phyloP scores from a whole-genome alignment of 176 grass and related monocot genomes.

The Musa beccarii region DNA sequence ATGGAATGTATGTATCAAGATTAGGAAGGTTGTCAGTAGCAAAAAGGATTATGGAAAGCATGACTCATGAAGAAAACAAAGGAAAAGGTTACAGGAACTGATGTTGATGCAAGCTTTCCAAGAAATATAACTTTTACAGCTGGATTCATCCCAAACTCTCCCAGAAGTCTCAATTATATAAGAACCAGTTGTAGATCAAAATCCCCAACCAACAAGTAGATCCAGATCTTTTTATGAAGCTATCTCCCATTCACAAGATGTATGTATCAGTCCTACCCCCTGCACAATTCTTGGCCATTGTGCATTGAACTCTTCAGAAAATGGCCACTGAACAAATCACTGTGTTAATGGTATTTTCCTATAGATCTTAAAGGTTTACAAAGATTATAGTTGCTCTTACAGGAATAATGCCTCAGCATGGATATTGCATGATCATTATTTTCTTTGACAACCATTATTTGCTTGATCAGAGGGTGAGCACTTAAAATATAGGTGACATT shows the following conservation, averaged over 20 bases:
- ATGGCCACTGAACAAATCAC: slow-evolving; percentile 30
- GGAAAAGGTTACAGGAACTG: slow-evolving; percentile 21
- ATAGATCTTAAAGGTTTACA: background rate
- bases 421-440: slow-evolving; percentile 27
- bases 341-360: background rate
- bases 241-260: slow-evolving; percentile 75
- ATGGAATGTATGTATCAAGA: too few species aligned
- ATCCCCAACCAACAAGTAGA: slow-evolving; percentile 54
- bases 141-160: slow-evolving; percentile 67
- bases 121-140: slow-evolving; percentile 70
- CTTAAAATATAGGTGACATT: too few species aligned
- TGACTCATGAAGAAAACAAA: too few species aligned
- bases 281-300: slow-evolving; percentile 70
- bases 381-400: slow-evolving; percentile 36
- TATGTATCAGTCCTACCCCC: slow-evolving; percentile 44
- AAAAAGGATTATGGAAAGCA: background rate
- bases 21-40: background rate
- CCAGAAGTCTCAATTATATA: slow-evolving; percentile 72
- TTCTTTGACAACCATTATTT: too few species aligned
- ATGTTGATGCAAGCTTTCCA: slow-evolving; percentile 91
- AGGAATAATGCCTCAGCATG: slow-evolving; percentile 90
- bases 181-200: slow-evolving; percentile 47
- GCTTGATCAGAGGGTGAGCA: too few species aligned
- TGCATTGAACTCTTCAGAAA: slow-evolving; percentile 79
- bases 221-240: slow-evolving; percentile 78